Conservation (phyloP, 768 basidiomycete genomes). For the Tricholoma hemisulphureum region DNA sequence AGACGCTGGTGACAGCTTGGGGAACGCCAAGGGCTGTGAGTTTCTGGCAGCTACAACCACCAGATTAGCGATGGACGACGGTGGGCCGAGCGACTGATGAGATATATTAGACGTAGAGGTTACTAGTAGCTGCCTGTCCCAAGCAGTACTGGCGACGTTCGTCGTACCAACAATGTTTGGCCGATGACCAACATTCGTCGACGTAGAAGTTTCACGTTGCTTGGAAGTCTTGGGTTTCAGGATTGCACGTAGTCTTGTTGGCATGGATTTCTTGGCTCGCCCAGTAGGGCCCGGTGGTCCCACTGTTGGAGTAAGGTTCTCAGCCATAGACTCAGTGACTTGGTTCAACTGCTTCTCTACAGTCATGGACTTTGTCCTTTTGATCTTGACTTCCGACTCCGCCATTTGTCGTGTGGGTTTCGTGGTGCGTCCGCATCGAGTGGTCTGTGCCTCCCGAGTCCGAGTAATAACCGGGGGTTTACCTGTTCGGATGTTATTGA, state of each 20-base stretch:
- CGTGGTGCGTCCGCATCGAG: background rate
- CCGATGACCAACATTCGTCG: background rate
- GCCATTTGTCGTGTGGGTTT: background rate
- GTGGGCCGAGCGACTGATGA: too few relatives aligned
- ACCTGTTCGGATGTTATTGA: background rate
- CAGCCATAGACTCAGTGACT: background rate
- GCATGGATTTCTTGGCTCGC: background rate
- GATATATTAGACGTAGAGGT: background rate
- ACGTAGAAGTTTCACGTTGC: background rate
- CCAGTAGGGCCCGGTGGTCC: background rate
- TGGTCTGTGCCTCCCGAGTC: background rate
- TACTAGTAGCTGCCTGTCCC: background rate
- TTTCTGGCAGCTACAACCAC: background rate
- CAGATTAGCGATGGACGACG: background rate
- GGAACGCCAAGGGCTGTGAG: background rate
- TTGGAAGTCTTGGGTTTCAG: background rate
- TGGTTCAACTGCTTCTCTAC: background rate
- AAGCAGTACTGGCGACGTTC: background rate
- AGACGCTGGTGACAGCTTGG: background rate
- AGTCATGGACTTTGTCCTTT: too few relatives aligned
- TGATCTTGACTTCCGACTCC: background rate
- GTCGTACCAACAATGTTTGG: background rate
- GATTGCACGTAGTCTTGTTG: background rate
- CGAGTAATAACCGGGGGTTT: background rate
- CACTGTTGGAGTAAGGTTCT: background rate